Percentiles rank a stretch among this genome's conserved stretches.
phyloP scores from a whole-genome alignment of 495 filamentous ascomycete genomes.

The Aspergillus kassunensis region DNA sequence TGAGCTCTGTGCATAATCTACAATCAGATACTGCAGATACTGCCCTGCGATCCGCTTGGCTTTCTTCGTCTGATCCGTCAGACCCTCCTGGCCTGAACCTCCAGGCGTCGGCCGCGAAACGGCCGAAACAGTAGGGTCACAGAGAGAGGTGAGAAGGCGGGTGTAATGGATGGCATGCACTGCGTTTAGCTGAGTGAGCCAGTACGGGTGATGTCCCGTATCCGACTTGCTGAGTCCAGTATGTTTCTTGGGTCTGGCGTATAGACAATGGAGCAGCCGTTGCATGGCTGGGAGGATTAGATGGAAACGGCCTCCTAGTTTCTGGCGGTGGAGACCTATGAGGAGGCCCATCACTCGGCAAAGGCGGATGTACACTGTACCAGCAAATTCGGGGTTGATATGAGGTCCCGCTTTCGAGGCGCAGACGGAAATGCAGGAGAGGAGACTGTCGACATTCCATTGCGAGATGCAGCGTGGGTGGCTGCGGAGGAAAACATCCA shows the following conservation, averaged over 20 bases:
- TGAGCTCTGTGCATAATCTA: constrained; percentile 65
- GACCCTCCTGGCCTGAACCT: constrained; percentile 34
- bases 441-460: constrained; percentile 64
- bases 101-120: constrained; percentile 49
- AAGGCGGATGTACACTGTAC: constrained; percentile 56
- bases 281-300: constrained; percentile 61
- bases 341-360: constrained; percentile 55
- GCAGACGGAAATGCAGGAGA: constrained; percentile 53
- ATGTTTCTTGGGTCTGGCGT: constrained; percentile 47
- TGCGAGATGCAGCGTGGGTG: constrained; percentile 56
- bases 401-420: constrained; percentile 42
- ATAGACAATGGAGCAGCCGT: constrained; percentile 60
- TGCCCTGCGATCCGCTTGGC: constrained; percentile 72
- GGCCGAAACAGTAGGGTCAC: constrained; percentile 72
- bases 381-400: constrained; percentile 37
- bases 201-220: constrained; percentile 36
- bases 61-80: constrained; percentile 73
- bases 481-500: constrained; percentile 55
- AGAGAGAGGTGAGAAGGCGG: constrained; percentile 70
- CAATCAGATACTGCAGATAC: constrained; percentile 68
- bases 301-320: constrained; percentile 67
- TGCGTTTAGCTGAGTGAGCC: constrained; percentile 43
- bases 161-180: constrained; percentile 60
- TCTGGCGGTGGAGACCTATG: constrained; percentile 58
- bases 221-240: constrained; percentile 35